Conservation (phyloP, 2,329 filamentous ascomycete species). For the Penicillium sp. region DNA sequence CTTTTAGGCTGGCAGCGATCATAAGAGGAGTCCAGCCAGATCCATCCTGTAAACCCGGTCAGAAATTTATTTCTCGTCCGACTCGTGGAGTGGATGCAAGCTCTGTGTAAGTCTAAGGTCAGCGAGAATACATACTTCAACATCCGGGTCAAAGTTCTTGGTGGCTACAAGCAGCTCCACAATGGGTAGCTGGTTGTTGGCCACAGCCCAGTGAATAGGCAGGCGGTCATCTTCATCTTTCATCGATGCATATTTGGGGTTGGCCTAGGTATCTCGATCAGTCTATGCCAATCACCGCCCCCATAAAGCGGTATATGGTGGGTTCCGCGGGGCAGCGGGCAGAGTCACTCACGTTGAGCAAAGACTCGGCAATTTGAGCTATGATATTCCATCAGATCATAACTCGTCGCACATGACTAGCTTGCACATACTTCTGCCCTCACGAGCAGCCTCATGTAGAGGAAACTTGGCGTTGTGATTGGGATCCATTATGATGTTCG, state of each 20-base stretch:
- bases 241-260: conserved; percentile 68
- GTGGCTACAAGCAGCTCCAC: conserved; percentile 64
- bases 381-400: conserved; percentile 21
- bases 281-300: background rate
- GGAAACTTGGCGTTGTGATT: conserved; percentile 61
- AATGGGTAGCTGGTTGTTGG: conserved; percentile 72
- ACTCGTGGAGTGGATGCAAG: background rate
- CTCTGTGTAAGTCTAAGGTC: too few species aligned
- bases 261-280: conserved; percentile 54
- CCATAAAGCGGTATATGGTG: conserved; percentile 4
- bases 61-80: background rate
- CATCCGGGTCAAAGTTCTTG: conserved; percentile 76
- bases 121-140: conserved; percentile 51
- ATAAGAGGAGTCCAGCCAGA: too few species aligned
- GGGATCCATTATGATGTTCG: conserved; percentile 36
- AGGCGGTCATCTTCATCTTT: conserved; percentile 82
- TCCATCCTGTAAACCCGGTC: conserved; percentile 31
- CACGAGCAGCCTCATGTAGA: conserved; percentile 78
- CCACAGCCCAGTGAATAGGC: conserved; percentile 89
- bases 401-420: conserved; percentile 3
- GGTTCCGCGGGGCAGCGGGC: conserved; percentile 25
- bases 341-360: conserved; percentile 55
- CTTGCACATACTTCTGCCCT: conserved; percentile 64
- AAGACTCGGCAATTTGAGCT: conserved; percentile 68
- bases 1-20: too few species aligned